These are phyloP conservation scores for Martensiomyces pterosporus DNA, from an alignment of 192 early-diverging fungal species.

Conservation along the genomic window DNA sequence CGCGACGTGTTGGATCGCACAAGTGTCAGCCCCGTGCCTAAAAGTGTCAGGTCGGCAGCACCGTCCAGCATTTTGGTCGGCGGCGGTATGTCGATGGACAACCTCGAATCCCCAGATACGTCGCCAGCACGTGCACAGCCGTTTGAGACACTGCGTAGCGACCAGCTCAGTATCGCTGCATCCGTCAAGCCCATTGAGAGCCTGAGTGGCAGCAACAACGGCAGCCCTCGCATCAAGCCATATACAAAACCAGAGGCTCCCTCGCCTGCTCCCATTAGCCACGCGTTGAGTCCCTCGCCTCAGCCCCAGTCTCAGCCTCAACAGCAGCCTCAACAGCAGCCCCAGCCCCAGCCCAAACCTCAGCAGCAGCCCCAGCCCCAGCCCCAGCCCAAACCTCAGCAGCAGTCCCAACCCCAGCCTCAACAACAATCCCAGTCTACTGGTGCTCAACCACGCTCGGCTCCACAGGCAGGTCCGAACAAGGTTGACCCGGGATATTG, in stretches of 20 bases:
- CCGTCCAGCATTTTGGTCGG: conserved; percentile 29
- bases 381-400: conserved; percentile 4
- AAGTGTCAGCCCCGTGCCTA: conserved; percentile 43
- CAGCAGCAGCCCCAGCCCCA: too few species aligned
- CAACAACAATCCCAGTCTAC: not conserved
- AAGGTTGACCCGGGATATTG: conserved; percentile 35
- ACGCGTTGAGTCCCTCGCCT: too few species aligned
- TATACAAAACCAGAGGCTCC: not conserved
- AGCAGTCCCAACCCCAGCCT: conserved; percentile 5
- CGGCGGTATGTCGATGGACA: conserved; percentile 44
- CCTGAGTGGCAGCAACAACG: conserved; percentile 2
- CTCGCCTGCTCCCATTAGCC: not conserved
- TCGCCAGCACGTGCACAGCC: conserved; percentile 12
- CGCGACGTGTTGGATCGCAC: conserved; percentile 43
- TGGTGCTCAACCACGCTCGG: too few species aligned
- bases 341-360: not conserved
- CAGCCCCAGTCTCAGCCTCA: too few species aligned
- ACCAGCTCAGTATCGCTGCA: conserved; percentile 32
- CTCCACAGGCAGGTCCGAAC: not conserved
- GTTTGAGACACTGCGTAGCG: conserved; percentile 30
- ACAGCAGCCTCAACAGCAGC: conserved; percentile 4
- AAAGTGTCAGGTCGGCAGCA: conserved; percentile 12
- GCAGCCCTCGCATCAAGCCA: conserved; percentile 4
- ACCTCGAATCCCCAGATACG: conserved; percentile 6
- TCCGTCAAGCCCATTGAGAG: conserved; percentile 37